A percentile compares a stretch with the other conserved stretches of the same genome.
Conservation (phyloP, 352 stramenopile genomes). For the Bremia lactucae region DNA sequence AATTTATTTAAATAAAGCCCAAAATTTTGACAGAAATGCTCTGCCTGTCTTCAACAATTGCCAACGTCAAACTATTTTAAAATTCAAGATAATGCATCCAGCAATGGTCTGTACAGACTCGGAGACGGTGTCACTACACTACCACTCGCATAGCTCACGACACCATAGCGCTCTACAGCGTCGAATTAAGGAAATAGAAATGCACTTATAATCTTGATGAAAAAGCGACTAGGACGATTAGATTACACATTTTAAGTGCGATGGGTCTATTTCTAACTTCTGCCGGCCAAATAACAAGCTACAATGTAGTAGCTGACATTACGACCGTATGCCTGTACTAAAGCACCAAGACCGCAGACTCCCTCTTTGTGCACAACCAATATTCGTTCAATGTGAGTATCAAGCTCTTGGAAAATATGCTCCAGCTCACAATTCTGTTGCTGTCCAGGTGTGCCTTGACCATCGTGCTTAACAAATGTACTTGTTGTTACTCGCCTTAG, state of each 20-base stretch:
- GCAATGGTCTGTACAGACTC: slow-evolving; percentile 32
- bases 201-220: slow-evolving; percentile 66
- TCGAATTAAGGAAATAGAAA: slow-evolving; percentile 74
- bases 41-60: too few species aligned
- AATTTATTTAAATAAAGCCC: too few species aligned
- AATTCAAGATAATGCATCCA: slow-evolving; percentile 31
- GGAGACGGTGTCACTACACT: slow-evolving; percentile 41
- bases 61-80: too few species aligned
- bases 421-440: slow-evolving; percentile 44
- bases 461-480: slow-evolving; percentile 10
- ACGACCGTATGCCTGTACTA: slow-evolving; percentile 61
- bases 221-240: slow-evolving; percentile 44
- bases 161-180: slow-evolving; percentile 61
- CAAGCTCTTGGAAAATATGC: slow-evolving; percentile 74
- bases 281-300: slow-evolving; percentile 62
- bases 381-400: slow-evolving; percentile 60
- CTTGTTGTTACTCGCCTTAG: slow-evolving; percentile 37
- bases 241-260: slow-evolving; percentile 56
- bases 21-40: too few species aligned
- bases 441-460: slow-evolving; percentile 2
- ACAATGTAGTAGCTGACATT: slow-evolving; percentile 80
- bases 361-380: slow-evolving; percentile 48
- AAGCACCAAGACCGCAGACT: slow-evolving; percentile 50
- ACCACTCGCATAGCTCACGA: slow-evolving; percentile 19
- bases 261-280: slow-evolving; percentile 60